phyloP scores from a whole-genome alignment of 495 filamentous ascomycete species.

The Penicillium soppii region DNA sequence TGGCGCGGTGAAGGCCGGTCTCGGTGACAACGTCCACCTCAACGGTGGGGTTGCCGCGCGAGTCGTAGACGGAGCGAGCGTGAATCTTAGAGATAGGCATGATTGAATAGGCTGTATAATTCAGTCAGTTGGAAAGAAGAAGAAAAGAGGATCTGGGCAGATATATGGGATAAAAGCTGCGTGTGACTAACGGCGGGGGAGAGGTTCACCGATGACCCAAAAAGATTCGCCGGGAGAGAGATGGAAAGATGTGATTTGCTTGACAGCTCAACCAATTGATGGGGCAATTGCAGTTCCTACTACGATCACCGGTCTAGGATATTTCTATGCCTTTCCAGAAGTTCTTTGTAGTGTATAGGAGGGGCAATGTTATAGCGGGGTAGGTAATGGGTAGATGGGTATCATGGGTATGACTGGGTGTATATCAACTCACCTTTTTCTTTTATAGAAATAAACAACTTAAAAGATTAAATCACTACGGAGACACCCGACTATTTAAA shows the following conservation, averaged over 20 bases:
- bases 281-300: constrained; percentile 24
- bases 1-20: constrained; percentile 95
- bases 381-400: constrained; percentile 12
- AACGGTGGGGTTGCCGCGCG: constrained; percentile 95
- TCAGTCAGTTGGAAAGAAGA: constrained; percentile 26
- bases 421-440: constrained; percentile 20
- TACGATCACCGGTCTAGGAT: constrained; percentile 19
- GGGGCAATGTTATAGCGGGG: background rate
- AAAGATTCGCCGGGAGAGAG: constrained; percentile 35
- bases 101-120: constrained; percentile 25
- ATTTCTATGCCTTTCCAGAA: constrained; percentile 11
- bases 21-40: constrained; percentile 96
- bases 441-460: constrained; percentile 15
- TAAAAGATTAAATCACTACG: constrained; percentile 18
- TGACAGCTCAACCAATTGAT: constrained; percentile 17
- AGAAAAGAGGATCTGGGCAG: constrained; percentile 21
- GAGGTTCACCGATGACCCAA: constrained; percentile 50
- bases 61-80: constrained; percentile 99
- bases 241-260: constrained; percentile 22
- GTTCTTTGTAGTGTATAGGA: background rate
- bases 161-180: constrained; percentile 27
- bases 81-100: constrained; percentile 99
- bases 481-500: constrained; percentile 34
- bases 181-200: constrained; percentile 40
- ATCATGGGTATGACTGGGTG: constrained; percentile 20